Evolutionary conservation across 2,329 filamentous ascomycete genomes (phyloP), one percentile per base, ranked within the genome.

Genomic region (Cyanodermella asteris): DNA sequence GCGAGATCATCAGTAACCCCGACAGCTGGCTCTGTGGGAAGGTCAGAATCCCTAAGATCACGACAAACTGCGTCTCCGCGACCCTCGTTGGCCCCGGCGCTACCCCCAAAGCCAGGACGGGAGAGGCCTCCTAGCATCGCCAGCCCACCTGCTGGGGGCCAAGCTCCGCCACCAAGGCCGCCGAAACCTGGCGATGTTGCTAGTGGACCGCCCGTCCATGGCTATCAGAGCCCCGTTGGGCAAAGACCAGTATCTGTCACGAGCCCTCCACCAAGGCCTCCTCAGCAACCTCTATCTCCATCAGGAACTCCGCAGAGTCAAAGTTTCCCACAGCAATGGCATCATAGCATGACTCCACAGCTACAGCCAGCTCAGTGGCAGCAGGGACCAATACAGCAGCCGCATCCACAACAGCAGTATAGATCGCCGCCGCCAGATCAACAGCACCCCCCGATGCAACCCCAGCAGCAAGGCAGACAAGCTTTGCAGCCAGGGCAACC

Each of bases 1-100:
- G 69, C 81, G 17, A 71, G 69, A n/a, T n/a, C n/a, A n/a, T n/a
- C n/a, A 13, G 41, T 40, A 49, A n/a, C 43, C 47, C 13, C 44
- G 36, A 28, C 42, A 31, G 28, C 41, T 34, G 24, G 39, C 35
- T 18, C 46, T 43, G 23, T 40, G 31, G 17, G 51, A 41, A 10
- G 35, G 15, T 28, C n/a, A n/a, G n/a, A n/a, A n/a, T n/a, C n/a
- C n/a, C n/a, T n/a, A n/a, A n/a, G n/a, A 9, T 9, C 18, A 16
- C 28, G 26, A 17, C 24, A 22, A 13, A 19, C 23, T 13, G 20
- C 15, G 15, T 51, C 56, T 29, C 67, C 70, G 24, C 73, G 74
- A n/a, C n/a, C n/a, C n/a, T n/a, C n/a, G n/a, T n/a, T n/a, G n/a
- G n/a, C n/a, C n/a, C n/a, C n/a, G n/a, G n/a, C n/a, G n/a, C n/a